A percentile compares a stretch with the other conserved stretches of the same genome.
phyloP scores from a whole-genome alignment of 371 early-diverging fungal species.

The Rhizopus delemar region DNA sequence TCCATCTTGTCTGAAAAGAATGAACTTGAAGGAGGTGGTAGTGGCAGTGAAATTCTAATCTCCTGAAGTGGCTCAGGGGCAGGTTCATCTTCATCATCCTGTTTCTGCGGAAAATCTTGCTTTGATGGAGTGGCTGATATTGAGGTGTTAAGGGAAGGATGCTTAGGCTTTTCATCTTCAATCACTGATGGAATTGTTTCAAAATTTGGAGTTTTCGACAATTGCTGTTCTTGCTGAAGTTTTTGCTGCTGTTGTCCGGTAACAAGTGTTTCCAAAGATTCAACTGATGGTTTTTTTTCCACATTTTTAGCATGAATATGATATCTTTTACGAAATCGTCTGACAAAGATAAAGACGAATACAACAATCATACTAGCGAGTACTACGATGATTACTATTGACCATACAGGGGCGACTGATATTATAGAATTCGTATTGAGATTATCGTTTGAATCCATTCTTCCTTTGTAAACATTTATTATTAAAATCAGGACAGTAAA shows the following conservation, averaged over 20 bases:
- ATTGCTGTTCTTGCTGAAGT: slow-evolving; percentile 4
- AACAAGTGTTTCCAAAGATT: slow-evolving; percentile 16
- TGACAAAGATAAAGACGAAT: slow-evolving; percentile 5
- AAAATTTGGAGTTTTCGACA: not conserved
- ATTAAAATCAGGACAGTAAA: not conserved
- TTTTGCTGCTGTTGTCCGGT: slow-evolving; percentile 8
- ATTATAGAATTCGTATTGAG: not conserved
- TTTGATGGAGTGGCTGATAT: not conserved
- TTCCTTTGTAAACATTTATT: slow-evolving; percentile 1
- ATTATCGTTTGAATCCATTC: not conserved
- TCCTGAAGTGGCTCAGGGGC: slow-evolving; percentile 38
- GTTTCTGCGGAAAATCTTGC: not conserved
- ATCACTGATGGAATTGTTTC: not conserved
- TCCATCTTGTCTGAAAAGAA: slow-evolving; percentile 48
- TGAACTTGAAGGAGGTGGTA: slow-evolving; percentile 36
- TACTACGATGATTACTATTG: slow-evolving; percentile 23
- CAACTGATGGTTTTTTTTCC: slow-evolving; percentile 13
- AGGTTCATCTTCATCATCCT: slow-evolving; percentile 14
- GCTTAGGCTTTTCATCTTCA: not conserved
- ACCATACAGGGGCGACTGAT: slow-evolving; percentile 16
- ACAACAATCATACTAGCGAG: slow-evolving; percentile 12
- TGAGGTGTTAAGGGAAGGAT: not conserved
- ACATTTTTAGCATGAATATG: slow-evolving; percentile 2
- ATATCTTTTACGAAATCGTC: slow-evolving; percentile 7
- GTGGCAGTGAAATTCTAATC: slow-evolving; percentile 29